Percentiles rank a stretch among this genome's conserved stretches.
phyloP scores from a whole-genome alignment of 202 grass and related monocot genomes.

The Miscanthus sacchariflorus region DNA sequence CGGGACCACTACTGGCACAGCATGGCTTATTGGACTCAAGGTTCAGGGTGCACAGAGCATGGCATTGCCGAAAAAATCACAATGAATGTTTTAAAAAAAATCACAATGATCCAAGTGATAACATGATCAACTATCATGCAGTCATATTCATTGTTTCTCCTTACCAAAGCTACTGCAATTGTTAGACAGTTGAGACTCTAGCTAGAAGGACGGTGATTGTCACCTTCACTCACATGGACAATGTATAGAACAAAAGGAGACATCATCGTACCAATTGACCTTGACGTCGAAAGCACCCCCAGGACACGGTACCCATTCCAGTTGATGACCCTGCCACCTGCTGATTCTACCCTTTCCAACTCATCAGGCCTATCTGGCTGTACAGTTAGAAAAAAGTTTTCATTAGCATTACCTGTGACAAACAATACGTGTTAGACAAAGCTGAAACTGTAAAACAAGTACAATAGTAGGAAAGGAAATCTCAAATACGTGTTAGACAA shows the following conservation, averaged over 20 bases:
- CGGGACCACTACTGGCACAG: neutral
- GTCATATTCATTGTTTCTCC: neutral
- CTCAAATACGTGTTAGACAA: neutral
- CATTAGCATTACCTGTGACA: conserved; percentile 28
- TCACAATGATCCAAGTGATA: neutral
- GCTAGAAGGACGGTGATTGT: neutral
- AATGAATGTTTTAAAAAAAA: neutral
- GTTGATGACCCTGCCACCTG: conserved; percentile 71
- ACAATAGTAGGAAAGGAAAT: too few relatives aligned
- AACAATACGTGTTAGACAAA: neutral
- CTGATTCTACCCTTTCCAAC: conserved; percentile 71
- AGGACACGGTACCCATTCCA: conserved; percentile 78
- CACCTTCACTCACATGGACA: neutral
- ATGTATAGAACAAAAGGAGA: conserved; percentile 1
- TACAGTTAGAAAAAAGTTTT: conserved; percentile 38
- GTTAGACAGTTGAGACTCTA: neutral
- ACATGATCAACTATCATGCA: neutral
- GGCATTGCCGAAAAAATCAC: neutral
- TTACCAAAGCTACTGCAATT: neutral
- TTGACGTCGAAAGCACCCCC: conserved; percentile 74
- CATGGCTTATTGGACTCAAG: neutral
- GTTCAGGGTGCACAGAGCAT: conserved; percentile 8
- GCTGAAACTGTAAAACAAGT: too few relatives aligned
- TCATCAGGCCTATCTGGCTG: conserved; percentile 80
- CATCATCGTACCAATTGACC: conserved; percentile 72